phyloP scores from a whole-genome alignment of 768 basidiomycete species.

The Plicaturopsis crispa region DNA sequence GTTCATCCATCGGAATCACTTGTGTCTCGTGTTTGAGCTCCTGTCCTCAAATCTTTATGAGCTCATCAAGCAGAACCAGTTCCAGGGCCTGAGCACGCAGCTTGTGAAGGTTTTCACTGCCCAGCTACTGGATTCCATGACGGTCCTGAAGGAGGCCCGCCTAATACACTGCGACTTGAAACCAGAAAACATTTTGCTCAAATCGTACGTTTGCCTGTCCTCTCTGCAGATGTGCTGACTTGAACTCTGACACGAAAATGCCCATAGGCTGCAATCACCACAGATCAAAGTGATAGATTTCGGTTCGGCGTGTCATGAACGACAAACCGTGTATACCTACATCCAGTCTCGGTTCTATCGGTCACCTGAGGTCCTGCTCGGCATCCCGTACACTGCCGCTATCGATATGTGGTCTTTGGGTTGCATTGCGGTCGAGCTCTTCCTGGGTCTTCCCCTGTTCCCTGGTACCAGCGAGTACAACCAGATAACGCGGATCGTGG shows the following conservation, averaged over 20 bases:
- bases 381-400: slow-evolving; percentile 86
- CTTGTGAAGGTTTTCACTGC: slow-evolving; percentile 98
- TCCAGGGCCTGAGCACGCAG: slow-evolving; percentile 93
- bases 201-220: slow-evolving; percentile 66
- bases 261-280: slow-evolving; percentile 80
- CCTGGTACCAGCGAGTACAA: slow-evolving; percentile 99
- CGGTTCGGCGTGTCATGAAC: slow-evolving; percentile 97
- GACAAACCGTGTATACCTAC: slow-evolving; percentile 99
- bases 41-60: slow-evolving; percentile 97
- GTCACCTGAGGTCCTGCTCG: slow-evolving; percentile 93
- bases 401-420: slow-evolving; percentile 99
- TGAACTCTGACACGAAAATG: slow-evolving; percentile 2
- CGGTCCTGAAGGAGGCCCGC: slow-evolving; percentile 89
- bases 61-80: slow-evolving; percentile 99
- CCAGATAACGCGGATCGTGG: slow-evolving; percentile 92
- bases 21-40: slow-evolving; percentile 97
- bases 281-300: slow-evolving; percentile 99
- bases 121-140: slow-evolving; percentile 87
- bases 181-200: slow-evolving; percentile 96
- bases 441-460: slow-evolving; percentile 92
- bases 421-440: slow-evolving; percentile 97
- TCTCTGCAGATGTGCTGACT: not conserved
- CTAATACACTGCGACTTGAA: slow-evolving; percentile 98
- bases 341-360: slow-evolving; percentile 99
- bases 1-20: slow-evolving; percentile 93